These are phyloP conservation scores for Amanita pseudoporphyria DNA, from an alignment of 768 basidiomycete genomes.

Conservation along the genomic window DNA sequence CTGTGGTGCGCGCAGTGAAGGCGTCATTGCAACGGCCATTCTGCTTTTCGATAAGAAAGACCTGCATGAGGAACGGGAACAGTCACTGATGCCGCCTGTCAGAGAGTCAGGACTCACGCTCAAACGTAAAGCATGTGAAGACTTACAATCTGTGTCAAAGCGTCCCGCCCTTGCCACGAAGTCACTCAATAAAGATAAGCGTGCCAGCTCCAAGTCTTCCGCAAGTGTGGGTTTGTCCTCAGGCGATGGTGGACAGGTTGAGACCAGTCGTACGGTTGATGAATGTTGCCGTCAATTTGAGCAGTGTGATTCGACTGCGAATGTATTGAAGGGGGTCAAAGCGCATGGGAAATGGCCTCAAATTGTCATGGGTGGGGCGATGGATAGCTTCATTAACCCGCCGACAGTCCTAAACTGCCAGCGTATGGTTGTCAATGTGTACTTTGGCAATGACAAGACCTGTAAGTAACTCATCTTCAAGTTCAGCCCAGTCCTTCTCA, in stretches of 20 bases:
- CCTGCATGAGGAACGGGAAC: no score
- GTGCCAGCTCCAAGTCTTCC: neutral
- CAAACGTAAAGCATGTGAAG: constrained; percentile 8
- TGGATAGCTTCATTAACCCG: constrained; percentile 22
- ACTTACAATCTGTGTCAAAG: constrained; percentile 13
- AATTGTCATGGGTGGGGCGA: neutral
- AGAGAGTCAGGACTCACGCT: no score
- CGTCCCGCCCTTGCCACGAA: constrained; percentile 1
- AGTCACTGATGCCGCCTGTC: no score
- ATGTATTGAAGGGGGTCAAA: constrained; percentile 1
- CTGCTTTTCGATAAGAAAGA: constrained; percentile 20
- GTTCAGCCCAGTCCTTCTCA: neutral
- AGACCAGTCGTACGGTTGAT: neutral
- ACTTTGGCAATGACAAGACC: constrained; percentile 14
- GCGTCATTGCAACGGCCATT: constrained; percentile 12
- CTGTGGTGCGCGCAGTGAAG: constrained; percentile 15
- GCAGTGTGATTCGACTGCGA: neutral
- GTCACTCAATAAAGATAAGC: neutral
- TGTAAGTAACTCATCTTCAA: constrained; percentile 11
- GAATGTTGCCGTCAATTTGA: neutral
- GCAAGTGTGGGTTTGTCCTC: neutral
- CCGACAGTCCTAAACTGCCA: constrained; percentile 9
- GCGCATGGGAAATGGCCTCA: neutral
- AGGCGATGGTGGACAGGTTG: neutral
- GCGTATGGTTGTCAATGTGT: constrained; percentile 12